Evolutionary conservation across 805 yeast species (phyloP), one percentile per base, ranked within the genome.

Genomic region (Kregervanrija pseudodelftensis): DNA sequence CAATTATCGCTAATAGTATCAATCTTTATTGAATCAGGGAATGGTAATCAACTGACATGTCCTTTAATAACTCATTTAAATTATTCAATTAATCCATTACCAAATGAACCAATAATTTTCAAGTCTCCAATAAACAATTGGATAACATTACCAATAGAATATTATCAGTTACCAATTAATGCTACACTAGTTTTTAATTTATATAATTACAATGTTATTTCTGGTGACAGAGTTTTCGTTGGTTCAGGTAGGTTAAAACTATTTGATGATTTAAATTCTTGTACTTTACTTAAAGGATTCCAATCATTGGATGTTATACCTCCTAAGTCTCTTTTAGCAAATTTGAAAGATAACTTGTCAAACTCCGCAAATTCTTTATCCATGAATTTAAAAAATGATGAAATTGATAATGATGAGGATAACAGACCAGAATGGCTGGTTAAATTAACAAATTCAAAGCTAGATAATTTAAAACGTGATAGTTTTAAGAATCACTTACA

Each of bases 91-190:
- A 28, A 30, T 7, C 37, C 38, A 39, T 16, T n/a, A 14, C 28
- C 38, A 9, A 16, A 30, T 28, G 36, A 17, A 33, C 64, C 66
- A 5, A 73, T 76, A 11, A 67, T 69, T 52, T 60, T 67, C 9
- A 53, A 60, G 16, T 17, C 33, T 33, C 15, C 10, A 11, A 16
- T 13, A 35, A 39, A 36, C 11, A 78, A 79, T 48, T 82, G 88
- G 84, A 62, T 87, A 15, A 73, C 75, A 39, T 61, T 93, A 39
- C 91, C 97, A 1, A 73, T 90, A 2, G 70, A 72, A 43, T 78
- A 85, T 51, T 74, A 76, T 43, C 93, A 88, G 55, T 60, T 91
- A n/a, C 82, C 86, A 2, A 58, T 79, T 33, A 74, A 76, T 36
- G 64, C 93, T 4, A 73, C 70, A 49, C 59, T 90, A 13, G 73